Percentiles rank a stretch among this genome's conserved stretches.
phyloP scores from a whole-genome alignment of 495 filamentous ascomycete genomes.

The Rhypophila decipiens region DNA sequence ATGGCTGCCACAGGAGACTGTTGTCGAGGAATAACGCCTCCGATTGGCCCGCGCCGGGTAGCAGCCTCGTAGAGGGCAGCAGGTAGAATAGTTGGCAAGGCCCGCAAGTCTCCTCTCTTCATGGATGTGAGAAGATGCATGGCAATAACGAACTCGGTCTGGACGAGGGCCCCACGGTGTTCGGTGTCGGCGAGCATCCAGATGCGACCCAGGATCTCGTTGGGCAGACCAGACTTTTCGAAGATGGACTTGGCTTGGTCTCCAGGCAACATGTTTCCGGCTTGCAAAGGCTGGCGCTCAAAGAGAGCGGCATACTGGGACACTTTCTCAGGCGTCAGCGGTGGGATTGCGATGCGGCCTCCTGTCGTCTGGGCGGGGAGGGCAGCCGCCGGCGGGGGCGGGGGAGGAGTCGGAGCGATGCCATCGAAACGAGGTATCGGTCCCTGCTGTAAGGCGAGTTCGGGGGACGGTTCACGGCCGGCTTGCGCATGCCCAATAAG shows the following conservation, averaged over 20 bases:
- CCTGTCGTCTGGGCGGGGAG: slow-evolving; percentile 61
- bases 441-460: slow-evolving; percentile 65
- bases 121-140: slow-evolving; percentile 94
- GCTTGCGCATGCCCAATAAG: slow-evolving; percentile 95
- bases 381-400: slow-evolving; percentile 39
- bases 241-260: slow-evolving; percentile 91
- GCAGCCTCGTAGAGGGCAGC: slow-evolving; percentile 89
- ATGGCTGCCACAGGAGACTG: slow-evolving; percentile 26
- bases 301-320: slow-evolving; percentile 80
- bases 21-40: slow-evolving; percentile 28
- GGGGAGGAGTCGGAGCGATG: slow-evolving; percentile 41
- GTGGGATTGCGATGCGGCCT: slow-evolving; percentile 78
- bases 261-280: slow-evolving; percentile 72
- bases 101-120: slow-evolving; percentile 73
- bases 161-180: slow-evolving; percentile 79
- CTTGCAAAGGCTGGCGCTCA: slow-evolving; percentile 73
- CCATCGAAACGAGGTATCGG: slow-evolving; percentile 93
- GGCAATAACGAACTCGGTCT: slow-evolving; percentile 92
- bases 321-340: slow-evolving; percentile 82
- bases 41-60: slow-evolving; percentile 56
- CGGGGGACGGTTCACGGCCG: slow-evolving; percentile 68
- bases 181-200: slow-evolving; percentile 93
- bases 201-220: slow-evolving; percentile 83
- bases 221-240: slow-evolving; percentile 82
- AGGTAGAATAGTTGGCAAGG: slow-evolving; percentile 74